Base-by-base conservation (phyloP, 208 protist genomes). In the Acanthamoeba triangularis region DNA sequence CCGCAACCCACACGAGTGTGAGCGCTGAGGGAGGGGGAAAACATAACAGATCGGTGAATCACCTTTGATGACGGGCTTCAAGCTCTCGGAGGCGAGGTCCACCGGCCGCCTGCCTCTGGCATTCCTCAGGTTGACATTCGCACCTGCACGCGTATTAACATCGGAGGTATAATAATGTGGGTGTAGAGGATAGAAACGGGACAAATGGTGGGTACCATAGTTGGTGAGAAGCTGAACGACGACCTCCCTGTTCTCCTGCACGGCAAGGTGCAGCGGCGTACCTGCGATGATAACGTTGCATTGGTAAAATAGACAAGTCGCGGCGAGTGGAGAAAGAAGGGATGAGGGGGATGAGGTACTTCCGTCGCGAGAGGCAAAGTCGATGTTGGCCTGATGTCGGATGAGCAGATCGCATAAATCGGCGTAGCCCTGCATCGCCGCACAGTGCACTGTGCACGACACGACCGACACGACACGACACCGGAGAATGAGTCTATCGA, bases 191-290 rank as follows among this genome's bases (percentile, higher is more conserved):
- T n/a, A n/a, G n/a, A n/a, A n/a, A n/a, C n/a, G n/a, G n/a, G n/a
- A n/a, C n/a, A n/a, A n/a, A n/a, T n/a, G n/a, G n/a, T n/a, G n/a
- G 65, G n/a, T n/a, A 82, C 74, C 74, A 35, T 54, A 49, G 74
- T 82, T 82, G 74, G 54, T 23, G 74, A 82, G 74, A 13, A 82
- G 74, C 41, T 82, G 74, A 5, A 52, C 74, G 41, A 82, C 74
- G 37, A 52, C 7, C 5, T 82, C 74, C 25, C 74, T n/a, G 14
- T 44, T 82, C 14, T 82, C 74, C 41, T 82, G 74, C 13, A 82
- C 74, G 35, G 74, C 74, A 41, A 82, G 74, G 7, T 82, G 74
- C 20, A 82, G 74, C 25, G 74, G 74, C 37, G 74, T 82, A 25
- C 69, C 69, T 78, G 13, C 18, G 33, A 28, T 78, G 33, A 14